Percentiles rank a stretch among this genome's conserved stretches.
Conservation (phyloP, 2,329 filamentous ascomycete genomes). For the Venturia carpophila region DNA sequence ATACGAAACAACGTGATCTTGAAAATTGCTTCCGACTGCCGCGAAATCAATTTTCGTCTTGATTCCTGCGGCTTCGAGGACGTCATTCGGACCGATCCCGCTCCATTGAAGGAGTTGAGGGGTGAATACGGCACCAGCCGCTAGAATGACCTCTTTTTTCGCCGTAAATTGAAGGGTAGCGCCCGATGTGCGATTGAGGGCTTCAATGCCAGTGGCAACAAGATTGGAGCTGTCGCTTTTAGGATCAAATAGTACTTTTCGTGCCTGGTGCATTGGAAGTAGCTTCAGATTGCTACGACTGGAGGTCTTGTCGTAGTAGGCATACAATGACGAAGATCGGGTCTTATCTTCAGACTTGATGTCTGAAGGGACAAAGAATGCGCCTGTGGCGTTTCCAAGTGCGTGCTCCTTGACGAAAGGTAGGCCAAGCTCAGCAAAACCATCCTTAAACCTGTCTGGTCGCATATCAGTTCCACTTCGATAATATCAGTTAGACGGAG, state of each 20-base stretch:
- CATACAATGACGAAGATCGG: not conserved
- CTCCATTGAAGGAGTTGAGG: conserved; percentile 18
- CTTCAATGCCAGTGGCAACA: not conserved
- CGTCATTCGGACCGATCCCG: conserved; percentile 11
- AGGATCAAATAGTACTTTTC: not conserved
- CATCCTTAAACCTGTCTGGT: not conserved
- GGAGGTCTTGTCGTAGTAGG: not conserved
- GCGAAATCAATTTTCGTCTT: conserved; percentile 4
- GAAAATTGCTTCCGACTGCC: conserved; percentile 17
- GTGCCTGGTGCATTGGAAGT: not conserved
- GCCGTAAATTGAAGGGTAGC: conserved; percentile 1
- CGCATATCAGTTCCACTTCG: not conserved
- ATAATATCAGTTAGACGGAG: not conserved
- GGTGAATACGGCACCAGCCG: conserved; percentile 12
- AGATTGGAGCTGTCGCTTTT: not conserved
- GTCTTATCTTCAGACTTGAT: not conserved
- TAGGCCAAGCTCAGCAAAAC: not conserved
- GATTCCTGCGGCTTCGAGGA: conserved; percentile 11
- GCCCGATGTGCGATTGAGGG: not conserved
- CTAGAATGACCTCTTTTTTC: conserved; percentile 18
- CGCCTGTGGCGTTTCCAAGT: not conserved
- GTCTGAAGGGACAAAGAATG: not conserved
- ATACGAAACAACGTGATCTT: conserved; percentile 6
- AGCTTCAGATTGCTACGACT: not conserved
- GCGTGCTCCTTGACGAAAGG: not conserved